Percentiles rank a stretch among this genome's conserved stretches.
These are phyloP conservation scores for Xylaria acuta DNA, from an alignment of 495 filamentous ascomycete species.

Conservation along the genomic window DNA sequence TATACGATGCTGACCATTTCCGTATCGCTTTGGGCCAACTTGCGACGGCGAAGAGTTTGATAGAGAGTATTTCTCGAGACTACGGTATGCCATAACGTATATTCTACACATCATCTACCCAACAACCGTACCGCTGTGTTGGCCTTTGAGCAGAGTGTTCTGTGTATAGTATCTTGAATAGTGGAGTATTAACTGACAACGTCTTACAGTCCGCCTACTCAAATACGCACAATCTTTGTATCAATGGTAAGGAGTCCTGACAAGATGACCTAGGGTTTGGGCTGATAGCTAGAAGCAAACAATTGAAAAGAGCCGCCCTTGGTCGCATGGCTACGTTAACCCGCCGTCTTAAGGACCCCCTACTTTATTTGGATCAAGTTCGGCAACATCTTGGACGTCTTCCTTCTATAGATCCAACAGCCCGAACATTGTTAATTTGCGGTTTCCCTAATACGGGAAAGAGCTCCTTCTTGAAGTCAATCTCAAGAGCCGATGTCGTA, in stretches of 20 bases:
- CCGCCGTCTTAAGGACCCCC: constrained; percentile 88
- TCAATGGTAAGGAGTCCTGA: constrained; percentile 58
- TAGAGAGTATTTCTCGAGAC: constrained; percentile 93
- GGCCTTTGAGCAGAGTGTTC: not conserved
- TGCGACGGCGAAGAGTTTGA: constrained; percentile 92
- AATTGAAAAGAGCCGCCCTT: constrained; percentile 85
- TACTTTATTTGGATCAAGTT: constrained; percentile 96
- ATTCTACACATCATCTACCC: not conserved
- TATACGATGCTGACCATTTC: constrained; percentile 98
- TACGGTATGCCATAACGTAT: constrained; percentile 69
- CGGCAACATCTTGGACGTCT: constrained; percentile 96
- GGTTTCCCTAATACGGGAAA: constrained; percentile 99
- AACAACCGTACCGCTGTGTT: not conserved
- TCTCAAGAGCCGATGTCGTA: constrained; percentile 88
- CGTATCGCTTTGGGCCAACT: constrained; percentile 94
- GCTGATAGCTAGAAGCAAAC: constrained; percentile 62
- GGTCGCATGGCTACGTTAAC: constrained; percentile 97
- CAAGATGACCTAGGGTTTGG: not conserved
- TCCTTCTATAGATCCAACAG: constrained; percentile 97
- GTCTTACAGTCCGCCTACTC: constrained; percentile 23
- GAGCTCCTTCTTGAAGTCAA: constrained; percentile 88
- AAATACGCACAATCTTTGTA: constrained; percentile 95
- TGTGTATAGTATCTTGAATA: not conserved
- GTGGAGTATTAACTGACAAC: not conserved
- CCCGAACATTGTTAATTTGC: constrained; percentile 90